phyloP scores from a whole-genome alignment of 2,329 filamentous ascomycete genomes.

The Ceratocystis variospora region DNA sequence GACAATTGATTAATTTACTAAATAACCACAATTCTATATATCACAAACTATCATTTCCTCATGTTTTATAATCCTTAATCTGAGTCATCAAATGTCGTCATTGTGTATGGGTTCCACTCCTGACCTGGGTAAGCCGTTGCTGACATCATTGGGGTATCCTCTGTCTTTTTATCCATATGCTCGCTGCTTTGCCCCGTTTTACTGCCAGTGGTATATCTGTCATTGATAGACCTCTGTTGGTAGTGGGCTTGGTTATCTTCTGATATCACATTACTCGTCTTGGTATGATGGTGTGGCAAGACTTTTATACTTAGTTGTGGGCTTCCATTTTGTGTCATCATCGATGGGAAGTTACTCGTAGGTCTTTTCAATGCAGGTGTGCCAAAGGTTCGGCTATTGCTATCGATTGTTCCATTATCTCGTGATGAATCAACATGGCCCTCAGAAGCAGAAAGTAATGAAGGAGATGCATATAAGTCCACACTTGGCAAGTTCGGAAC shows the following conservation, averaged over 20 bases:
- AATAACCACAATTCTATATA: not conserved
- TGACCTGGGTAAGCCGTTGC: conserved; percentile 16
- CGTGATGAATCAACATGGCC: not conserved
- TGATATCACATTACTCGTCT: not conserved
- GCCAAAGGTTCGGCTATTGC: not conserved
- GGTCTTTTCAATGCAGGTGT: not conserved
- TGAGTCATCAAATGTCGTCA: not conserved
- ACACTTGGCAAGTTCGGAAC: not conserved
- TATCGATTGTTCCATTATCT: not conserved
- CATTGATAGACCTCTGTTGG: no score
- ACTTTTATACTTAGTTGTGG: no score
- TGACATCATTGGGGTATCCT: conserved; percentile 8
- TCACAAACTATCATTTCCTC: not conserved
- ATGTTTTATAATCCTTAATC: not conserved
- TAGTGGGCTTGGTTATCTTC: not conserved
- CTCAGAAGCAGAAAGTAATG: not conserved
- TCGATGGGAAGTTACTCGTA: not conserved
- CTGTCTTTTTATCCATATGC: not conserved
- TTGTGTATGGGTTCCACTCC: conserved; percentile 11
- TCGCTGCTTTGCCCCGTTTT: no score
- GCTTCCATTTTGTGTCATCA: no score
- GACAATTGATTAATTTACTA: no score
- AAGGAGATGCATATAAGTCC: not conserved
- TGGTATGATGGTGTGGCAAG: no score
- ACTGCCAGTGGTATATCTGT: no score